Evolutionary conservation across 2,329 filamentous ascomycete species (phyloP).

Genomic region (Aspergillus brasiliensis): DNA sequence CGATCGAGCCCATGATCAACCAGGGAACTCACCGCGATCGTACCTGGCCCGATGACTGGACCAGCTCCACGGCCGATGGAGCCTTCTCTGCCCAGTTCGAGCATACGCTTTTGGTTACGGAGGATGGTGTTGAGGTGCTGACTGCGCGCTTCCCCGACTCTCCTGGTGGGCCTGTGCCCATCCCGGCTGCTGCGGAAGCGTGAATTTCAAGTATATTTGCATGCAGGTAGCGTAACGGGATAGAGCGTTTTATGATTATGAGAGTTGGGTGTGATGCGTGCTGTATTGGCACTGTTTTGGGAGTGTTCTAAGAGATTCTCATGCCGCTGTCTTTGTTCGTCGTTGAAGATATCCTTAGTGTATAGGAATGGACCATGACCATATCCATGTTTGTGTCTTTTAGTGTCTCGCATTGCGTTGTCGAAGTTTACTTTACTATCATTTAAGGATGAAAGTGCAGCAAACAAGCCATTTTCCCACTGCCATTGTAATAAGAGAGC

Average conservation of each 20-base stretch:
- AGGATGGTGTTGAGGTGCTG: slow-evolving; percentile 77
- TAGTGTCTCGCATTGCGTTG: too few species aligned
- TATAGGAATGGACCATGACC: slow-evolving; percentile 5
- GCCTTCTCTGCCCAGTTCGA: slow-evolving; percentile 93
- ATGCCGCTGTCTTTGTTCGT: not conserved
- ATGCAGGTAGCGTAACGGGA: slow-evolving; percentile 11
- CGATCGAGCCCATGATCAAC: slow-evolving; percentile 98
- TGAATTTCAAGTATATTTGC: slow-evolving; percentile 6
- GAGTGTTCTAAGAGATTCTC: not conserved
- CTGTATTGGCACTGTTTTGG: not conserved
- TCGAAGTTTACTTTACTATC: not conserved
- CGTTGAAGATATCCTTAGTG: slow-evolving; percentile 5
- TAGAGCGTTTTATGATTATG: slow-evolving; percentile 12
- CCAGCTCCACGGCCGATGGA: slow-evolving; percentile 88
- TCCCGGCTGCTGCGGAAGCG: slow-evolving; percentile 46
- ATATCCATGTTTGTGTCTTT: not conserved
- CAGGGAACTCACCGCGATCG: slow-evolving; percentile 87
- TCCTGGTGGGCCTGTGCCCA: slow-evolving; percentile 70
- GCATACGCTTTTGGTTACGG: slow-evolving; percentile 81
- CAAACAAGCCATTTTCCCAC: not conserved
- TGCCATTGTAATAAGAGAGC: not conserved
- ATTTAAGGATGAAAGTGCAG: not conserved
- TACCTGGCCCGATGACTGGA: slow-evolving; percentile 99
- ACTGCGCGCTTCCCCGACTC: slow-evolving; percentile 73
- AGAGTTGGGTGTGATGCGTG: not conserved